These are phyloP conservation scores for Torrubiella hemipterigena DNA, from an alignment of 2,329 filamentous ascomycete genomes.

Conservation along the genomic window DNA sequence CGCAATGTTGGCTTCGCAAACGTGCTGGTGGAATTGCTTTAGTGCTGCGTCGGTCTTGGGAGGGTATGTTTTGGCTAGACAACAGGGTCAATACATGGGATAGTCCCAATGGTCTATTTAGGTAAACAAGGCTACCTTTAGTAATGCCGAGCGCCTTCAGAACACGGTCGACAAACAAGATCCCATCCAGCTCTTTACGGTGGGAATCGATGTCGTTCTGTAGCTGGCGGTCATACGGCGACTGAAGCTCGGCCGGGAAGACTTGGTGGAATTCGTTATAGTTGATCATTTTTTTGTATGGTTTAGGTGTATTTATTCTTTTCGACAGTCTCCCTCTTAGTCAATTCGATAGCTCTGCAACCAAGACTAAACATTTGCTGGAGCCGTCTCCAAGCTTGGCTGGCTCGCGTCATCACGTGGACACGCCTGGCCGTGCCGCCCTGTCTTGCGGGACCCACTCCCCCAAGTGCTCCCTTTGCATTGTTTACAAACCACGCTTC, in stretches of 20 bases:
- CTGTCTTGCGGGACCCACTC: not conserved
- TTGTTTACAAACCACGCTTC: slow-evolving; percentile 29
- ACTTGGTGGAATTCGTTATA: slow-evolving; percentile 57
- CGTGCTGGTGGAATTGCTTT: slow-evolving; percentile 55
- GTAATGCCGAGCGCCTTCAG: slow-evolving; percentile 57
- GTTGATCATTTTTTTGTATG: slow-evolving; percentile 38
- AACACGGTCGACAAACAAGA: slow-evolving; percentile 71
- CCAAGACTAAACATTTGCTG: no score
- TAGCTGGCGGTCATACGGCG: slow-evolving; percentile 49
- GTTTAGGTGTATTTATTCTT: no score
- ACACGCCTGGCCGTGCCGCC: slow-evolving; percentile 2
- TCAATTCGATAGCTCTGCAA: no score
- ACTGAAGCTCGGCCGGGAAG: slow-evolving; percentile 48
- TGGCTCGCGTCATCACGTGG: slow-evolving; percentile 11
- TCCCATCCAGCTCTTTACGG: slow-evolving; percentile 55
- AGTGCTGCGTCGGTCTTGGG: slow-evolving; percentile 58
- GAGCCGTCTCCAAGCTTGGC: not conserved
- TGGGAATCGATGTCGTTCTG: slow-evolving; percentile 52
- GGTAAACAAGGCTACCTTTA: slow-evolving; percentile 38
- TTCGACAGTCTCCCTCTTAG: no score
- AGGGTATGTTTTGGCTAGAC: slow-evolving; percentile 55
- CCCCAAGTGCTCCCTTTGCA: slow-evolving; percentile 3
- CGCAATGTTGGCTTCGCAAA: slow-evolving; percentile 52
- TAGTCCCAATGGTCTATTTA: slow-evolving; percentile 1
- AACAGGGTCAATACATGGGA: not conserved